Base-by-base conservation (phyloP, 2,329 filamentous ascomycete genomes). In the Aspergillus quadrilineatus region DNA sequence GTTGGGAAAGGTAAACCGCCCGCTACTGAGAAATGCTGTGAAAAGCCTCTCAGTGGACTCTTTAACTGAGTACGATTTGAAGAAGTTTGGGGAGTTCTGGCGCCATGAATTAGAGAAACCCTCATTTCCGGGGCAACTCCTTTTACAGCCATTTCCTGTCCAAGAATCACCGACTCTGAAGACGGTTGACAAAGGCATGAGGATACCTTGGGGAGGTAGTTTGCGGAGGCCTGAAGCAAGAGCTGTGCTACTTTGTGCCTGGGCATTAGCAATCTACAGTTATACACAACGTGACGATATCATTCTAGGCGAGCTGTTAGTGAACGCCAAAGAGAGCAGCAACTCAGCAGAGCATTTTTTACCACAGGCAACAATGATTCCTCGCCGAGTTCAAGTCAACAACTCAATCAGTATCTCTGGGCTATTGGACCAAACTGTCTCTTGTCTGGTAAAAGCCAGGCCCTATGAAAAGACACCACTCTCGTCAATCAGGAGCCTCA, bases 391-490 rank as follows among this genome's bases (percentile, higher is more conserved):
- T 6, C 63, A 62, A 17, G 57, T 77, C 5, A 58, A 75, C 54
- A 60, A 66, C 4, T 15, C 59, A 43, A 62, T 69, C 39, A 73
- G 69, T 17, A 68, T 75, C 1, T 64, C 69, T 0, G 76, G 82
- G 37, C 85, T 80, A 56, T 70, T 87, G 4, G 75, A 79, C 44
- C 68, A 72, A 2, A 76, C 86, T 3, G 82, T 85, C 37, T 71
- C 80, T 29, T 77, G 80, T 52, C 78, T 58, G 79, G 81, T 84
- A 67, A 70, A 82, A 37, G 73, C 85, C 56, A 83, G 85, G 78
- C 84, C 84, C 61, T 83, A 80, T 26, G 80, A 80, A 45, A 80
- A 79, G 1, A 77, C 85, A 9, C 72, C 74, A 4, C 73, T 75
- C 34, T 62, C 69, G 0, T 75, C 78, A 9, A 84, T 86, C 77